Conservation (phyloP, 2,329 filamentous ascomycete species). For the Clarireedia hainanense region DNA sequence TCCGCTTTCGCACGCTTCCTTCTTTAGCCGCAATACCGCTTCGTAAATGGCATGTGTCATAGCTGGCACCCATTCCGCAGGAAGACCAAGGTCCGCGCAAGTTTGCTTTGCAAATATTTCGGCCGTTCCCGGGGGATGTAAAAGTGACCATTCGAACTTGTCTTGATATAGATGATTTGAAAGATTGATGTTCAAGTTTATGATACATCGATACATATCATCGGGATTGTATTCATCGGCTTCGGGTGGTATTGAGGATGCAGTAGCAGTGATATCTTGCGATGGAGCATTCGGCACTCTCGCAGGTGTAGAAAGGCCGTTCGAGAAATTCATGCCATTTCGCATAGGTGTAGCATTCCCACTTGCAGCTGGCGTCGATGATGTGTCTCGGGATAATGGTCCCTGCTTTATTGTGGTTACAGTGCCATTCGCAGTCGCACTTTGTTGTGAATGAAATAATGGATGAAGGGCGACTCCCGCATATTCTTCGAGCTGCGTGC, state of each 20-base stretch:
- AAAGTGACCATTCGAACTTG: constrained; percentile 94
- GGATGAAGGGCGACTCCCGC: constrained; percentile 90
- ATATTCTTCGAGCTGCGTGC: constrained; percentile 92
- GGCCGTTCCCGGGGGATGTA: constrained; percentile 85
- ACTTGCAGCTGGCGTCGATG: constrained; percentile 37
- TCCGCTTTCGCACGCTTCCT: constrained; percentile 90
- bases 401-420: constrained; percentile 27
- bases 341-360: constrained; percentile 50
- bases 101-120: constrained; percentile 90
- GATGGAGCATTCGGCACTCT: constrained; percentile 34
- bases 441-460: constrained; percentile 62
- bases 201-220: constrained; percentile 89
- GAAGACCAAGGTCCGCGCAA: constrained; percentile 81
- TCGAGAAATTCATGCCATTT: constrained; percentile 36
- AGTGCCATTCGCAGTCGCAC: constrained; percentile 26
- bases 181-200: constrained; percentile 84
- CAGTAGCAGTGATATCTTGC: constrained; percentile 58
- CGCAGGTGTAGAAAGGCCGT: constrained; percentile 41
- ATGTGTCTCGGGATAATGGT: constrained; percentile 30
- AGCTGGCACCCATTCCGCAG: constrained; percentile 87
- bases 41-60: constrained; percentile 98
- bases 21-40: constrained; percentile 84
- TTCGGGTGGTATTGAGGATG: constrained; percentile 54
- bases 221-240: constrained; percentile 79
- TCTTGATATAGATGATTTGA: constrained; percentile 89